Evolutionary conservation across 164 flowering plant species (phyloP), one percentile per base, ranked within the genome.

Genomic region (Cinnamomum chago): DNA sequence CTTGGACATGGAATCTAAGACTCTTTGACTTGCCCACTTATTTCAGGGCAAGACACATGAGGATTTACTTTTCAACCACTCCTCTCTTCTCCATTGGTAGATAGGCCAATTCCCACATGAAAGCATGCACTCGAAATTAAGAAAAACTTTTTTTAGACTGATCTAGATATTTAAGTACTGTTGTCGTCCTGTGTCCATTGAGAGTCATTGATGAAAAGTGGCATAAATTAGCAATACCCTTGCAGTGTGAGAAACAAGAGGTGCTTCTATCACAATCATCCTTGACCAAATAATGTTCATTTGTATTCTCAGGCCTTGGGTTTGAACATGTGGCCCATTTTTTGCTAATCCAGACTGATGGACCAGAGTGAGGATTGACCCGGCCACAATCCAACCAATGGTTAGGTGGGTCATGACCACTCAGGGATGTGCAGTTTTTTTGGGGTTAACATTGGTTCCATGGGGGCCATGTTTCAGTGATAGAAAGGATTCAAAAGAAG

Each of bases 11-110:
- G 81, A 79, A 81, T 84, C 82, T 81, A 75, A 76, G 82, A 82
- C 82, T 80, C 85, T 35, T 86, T 90, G 91, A 89, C 95, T 88
- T 79, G 24, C 83, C 87, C 90, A 86, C 90, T 87, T 70, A 70
- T 70, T 82, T 77, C 65, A 25, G 76, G 58, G 71, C 23, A 30
- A 66, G 66, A 70, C 67, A 47, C 10, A 77, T 50, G 50, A 30
- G 58, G 66, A 72, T 50, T 33, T 22, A 28, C 70, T 64, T 77
- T 72, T 50, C 51, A 68, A 33, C 33, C 25, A 55, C 60, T 27
- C 33, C 5, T 4, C 18, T 24, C 23, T 60, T 72, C 72, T 58
- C 7, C 20, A 24, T 12, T 62, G 13, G 18, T 9, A 40, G 24
- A 58, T 14, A 40, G 24, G 60, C 60, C 71, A 67, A 67, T 58